Evolutionary conservation across 2,329 filamentous ascomycete species (phyloP).

Genomic region (Curvularia eragrostidis): DNA sequence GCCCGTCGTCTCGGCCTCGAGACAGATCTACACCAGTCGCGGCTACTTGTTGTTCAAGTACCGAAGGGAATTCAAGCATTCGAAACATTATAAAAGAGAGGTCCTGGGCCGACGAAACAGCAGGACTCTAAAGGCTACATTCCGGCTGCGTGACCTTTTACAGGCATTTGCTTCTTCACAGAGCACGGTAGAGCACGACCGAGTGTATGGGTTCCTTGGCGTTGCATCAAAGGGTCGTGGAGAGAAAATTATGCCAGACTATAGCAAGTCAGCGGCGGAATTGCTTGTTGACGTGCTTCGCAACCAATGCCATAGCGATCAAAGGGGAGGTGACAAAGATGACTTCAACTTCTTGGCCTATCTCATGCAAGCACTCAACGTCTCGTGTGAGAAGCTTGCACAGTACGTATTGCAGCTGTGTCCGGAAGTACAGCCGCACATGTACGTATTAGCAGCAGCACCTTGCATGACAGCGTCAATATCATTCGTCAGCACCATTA

Average conservation of each 20-base stretch:
- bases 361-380: constrained; percentile 16
- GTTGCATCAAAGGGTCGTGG: constrained; percentile 17
- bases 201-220: constrained; percentile 22
- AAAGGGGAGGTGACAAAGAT: constrained; percentile 10
- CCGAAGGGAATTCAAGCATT: constrained; percentile 19
- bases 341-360: constrained; percentile 18
- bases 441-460: constrained; percentile 17
- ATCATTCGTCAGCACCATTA: constrained; percentile 15
- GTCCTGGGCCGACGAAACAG: constrained; percentile 18
- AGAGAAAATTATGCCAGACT: constrained; percentile 21
- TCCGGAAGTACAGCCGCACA: constrained; percentile 6
- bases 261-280: constrained; percentile 17
- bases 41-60: constrained; percentile 22
- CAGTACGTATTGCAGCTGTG: constrained; percentile 14
- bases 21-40: constrained; percentile 5
- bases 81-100: constrained; percentile 15
- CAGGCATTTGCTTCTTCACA: constrained; percentile 19
- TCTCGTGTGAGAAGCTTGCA: constrained; percentile 18
- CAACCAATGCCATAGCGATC: constrained; percentile 16
- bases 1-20: constrained; percentile 2
- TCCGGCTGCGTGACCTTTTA: constrained; percentile 22
- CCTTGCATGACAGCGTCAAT: constrained; percentile 15
- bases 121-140: constrained; percentile 12
- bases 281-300: constrained; percentile 23
- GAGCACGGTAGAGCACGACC: constrained; percentile 20